phyloP scores from a whole-genome alignment of 2,329 filamentous ascomycete species.

The Ilyonectria destructans region DNA sequence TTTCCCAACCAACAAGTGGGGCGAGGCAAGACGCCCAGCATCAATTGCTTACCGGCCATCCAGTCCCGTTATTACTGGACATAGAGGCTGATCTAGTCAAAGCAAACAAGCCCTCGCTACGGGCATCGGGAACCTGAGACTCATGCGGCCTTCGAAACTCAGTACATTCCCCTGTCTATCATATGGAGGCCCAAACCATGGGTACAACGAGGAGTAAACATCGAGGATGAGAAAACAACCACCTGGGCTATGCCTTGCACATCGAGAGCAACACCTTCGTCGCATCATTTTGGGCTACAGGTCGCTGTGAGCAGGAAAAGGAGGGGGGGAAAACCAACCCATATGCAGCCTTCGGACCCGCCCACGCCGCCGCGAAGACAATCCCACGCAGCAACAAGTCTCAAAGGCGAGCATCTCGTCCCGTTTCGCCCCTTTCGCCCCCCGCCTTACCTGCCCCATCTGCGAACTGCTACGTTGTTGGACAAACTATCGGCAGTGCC shows the following conservation, averaged over 20 bases:
- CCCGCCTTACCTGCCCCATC: constrained; percentile 21
- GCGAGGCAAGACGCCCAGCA: constrained; percentile 17
- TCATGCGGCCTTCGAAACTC: constrained; percentile 15
- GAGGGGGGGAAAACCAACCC: not conserved
- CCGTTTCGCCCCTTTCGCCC: constrained; percentile 3
- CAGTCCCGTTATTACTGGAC: not conserved
- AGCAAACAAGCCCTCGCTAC: constrained; percentile 18
- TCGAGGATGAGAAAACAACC: constrained; percentile 11
- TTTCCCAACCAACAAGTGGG: constrained; percentile 20
- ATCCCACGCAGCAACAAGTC: constrained; percentile 18
- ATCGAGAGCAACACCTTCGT: not conserved
- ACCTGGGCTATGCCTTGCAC: constrained; percentile 1
- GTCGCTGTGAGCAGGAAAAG: not conserved
- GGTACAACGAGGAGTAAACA: constrained; percentile 18
- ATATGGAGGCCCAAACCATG: constrained; percentile 5
- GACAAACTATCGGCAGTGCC: constrained; percentile 32
- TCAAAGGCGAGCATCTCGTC: constrained; percentile 5
- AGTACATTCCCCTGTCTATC: constrained; percentile 1
- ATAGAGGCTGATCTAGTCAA: not conserved
- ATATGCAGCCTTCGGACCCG: constrained; percentile 12
- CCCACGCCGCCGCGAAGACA: constrained; percentile 20
- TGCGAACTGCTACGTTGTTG: constrained; percentile 32
- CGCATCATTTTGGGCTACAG: constrained; percentile 11
- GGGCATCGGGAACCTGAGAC: constrained; percentile 3
- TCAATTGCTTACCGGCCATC: constrained; percentile 20